phyloP scores from a whole-genome alignment of 2,329 filamentous ascomycete species.

The Fusarium sp. region DNA sequence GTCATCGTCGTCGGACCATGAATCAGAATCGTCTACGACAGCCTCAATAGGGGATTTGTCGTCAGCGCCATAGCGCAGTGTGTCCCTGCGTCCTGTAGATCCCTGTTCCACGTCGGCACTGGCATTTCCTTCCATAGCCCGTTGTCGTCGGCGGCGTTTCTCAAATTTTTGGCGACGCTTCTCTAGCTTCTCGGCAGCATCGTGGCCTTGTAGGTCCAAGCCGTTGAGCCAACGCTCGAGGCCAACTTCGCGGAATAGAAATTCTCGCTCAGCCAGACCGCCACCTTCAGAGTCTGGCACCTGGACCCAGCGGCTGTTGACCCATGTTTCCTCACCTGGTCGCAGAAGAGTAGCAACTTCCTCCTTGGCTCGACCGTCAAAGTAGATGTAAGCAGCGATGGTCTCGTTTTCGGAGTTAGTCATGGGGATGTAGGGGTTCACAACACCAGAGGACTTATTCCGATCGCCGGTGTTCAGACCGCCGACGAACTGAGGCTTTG shows the following conservation, averaged over 20 bases:
- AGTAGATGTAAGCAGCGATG: slow-evolving; percentile 98
- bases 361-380: slow-evolving; percentile 93
- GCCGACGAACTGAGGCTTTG: slow-evolving; percentile 83
- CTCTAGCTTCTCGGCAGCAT: slow-evolving; percentile 89
- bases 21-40: slow-evolving; percentile 74
- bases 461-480: slow-evolving; percentile 66
- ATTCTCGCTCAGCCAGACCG: slow-evolving; percentile 94
- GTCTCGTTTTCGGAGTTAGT: slow-evolving; percentile 96
- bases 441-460: slow-evolving; percentile 60
- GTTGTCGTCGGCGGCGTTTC: slow-evolving; percentile 72
- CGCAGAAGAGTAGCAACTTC: slow-evolving; percentile 94
- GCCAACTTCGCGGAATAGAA: slow-evolving; percentile 95
- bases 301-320: slow-evolving; percentile 97
- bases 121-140: slow-evolving; percentile 53
- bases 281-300: slow-evolving; percentile 91
- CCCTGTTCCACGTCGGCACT: slow-evolving; percentile 51
- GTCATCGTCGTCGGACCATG: slow-evolving; percentile 82
- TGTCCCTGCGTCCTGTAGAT: slow-evolving; percentile 59
- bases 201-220: slow-evolving; percentile 91
- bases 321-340: slow-evolving; percentile 97
- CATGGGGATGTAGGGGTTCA: slow-evolving; percentile 89
- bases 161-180: slow-evolving; percentile 85
- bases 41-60: slow-evolving; percentile 78
- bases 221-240: slow-evolving; percentile 97
- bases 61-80: slow-evolving; percentile 84